Conservation (phyloP, 2,329 filamentous ascomycete species). For the Fusarium sp. region DNA sequence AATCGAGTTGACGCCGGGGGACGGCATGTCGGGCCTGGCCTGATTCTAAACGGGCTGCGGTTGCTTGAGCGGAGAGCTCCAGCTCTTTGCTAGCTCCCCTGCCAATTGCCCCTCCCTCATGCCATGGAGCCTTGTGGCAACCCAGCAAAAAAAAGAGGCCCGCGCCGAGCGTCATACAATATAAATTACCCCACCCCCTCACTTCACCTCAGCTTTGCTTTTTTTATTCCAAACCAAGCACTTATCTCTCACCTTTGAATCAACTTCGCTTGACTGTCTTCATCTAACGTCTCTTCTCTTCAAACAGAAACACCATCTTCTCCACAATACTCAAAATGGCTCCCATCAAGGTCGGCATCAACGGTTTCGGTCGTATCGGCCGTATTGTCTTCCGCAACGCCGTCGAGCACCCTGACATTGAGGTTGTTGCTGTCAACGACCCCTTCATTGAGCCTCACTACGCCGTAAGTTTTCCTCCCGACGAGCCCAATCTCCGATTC, state of each 20-base stretch:
- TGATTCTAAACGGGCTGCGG: not conserved
- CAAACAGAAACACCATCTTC: slow-evolving; percentile 31
- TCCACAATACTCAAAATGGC: slow-evolving; percentile 56
- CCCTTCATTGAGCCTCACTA: slow-evolving; percentile 99
- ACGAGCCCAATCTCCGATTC: slow-evolving; percentile 18
- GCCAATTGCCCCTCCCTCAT: slow-evolving; percentile 32
- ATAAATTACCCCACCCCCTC: slow-evolving; percentile 49
- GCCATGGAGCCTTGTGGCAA: too few relatives aligned
- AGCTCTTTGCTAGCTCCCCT: not conserved
- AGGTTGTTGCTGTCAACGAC: slow-evolving; percentile 98
- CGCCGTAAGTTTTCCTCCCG: slow-evolving; percentile 81
- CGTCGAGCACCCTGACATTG: slow-evolving; percentile 88
- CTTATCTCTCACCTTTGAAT: too few relatives aligned
- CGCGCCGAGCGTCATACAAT: slow-evolving; percentile 34
- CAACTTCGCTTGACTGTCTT: too few relatives aligned
- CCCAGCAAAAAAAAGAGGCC: too few relatives aligned
- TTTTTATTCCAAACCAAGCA: slow-evolving; percentile 17
- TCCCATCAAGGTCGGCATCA: slow-evolving; percentile 90
- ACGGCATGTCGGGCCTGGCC: slow-evolving; percentile 6
- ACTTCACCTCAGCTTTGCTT: slow-evolving; percentile 30
- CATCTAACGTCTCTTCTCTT: slow-evolving; percentile 20
- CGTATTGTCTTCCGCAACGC: slow-evolving; percentile 99
- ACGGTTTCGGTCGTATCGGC: slow-evolving; percentile 99
- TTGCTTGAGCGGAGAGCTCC: too few relatives aligned
- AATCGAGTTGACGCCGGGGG: too few relatives aligned